These are phyloP conservation scores for Populus euphratica DNA, from an alignment of 345 rosid genomes.

Conservation along the genomic window DNA sequence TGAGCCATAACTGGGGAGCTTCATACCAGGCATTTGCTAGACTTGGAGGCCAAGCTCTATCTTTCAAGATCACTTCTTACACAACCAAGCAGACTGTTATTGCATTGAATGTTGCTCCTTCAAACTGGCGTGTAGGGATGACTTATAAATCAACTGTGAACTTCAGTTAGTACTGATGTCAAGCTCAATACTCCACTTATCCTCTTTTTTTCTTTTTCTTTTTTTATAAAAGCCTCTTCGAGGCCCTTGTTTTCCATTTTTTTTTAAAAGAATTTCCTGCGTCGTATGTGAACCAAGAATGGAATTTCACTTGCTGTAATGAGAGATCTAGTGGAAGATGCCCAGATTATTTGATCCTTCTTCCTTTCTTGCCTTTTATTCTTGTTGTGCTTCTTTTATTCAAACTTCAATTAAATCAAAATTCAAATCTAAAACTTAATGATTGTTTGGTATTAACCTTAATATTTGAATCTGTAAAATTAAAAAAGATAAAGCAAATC, in stretches of 20 bases:
- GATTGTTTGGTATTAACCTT: too few relatives aligned
- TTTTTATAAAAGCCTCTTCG: too few relatives aligned
- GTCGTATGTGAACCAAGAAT: background rate
- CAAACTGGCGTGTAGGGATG: constrained; percentile 55
- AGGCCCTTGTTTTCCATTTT: background rate
- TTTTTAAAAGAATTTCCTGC: background rate
- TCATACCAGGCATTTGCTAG: constrained; percentile 83
- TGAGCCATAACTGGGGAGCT: constrained; percentile 97
- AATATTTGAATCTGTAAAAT: too few relatives aligned
- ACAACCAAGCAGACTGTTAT: constrained; percentile 56
- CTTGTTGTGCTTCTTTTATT: background rate
- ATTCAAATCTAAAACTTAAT: too few relatives aligned
- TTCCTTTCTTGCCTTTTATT: background rate
- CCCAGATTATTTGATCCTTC: background rate
- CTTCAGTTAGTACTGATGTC: constrained; percentile 41
- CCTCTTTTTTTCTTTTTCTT: too few relatives aligned
- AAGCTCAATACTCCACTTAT: too few relatives aligned
- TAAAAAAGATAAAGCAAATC: too few relatives aligned
- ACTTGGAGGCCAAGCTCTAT: constrained; percentile 65
- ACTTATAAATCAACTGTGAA: constrained; percentile 53
- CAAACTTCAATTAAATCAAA: too few relatives aligned
- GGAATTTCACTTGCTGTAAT: background rate
- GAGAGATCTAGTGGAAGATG: background rate
- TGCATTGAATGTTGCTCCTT: constrained; percentile 61
- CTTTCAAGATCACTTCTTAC: constrained; percentile 64